Conservation (phyloP, 331 rosid species). For the Stylosanthes scabra region DNA sequence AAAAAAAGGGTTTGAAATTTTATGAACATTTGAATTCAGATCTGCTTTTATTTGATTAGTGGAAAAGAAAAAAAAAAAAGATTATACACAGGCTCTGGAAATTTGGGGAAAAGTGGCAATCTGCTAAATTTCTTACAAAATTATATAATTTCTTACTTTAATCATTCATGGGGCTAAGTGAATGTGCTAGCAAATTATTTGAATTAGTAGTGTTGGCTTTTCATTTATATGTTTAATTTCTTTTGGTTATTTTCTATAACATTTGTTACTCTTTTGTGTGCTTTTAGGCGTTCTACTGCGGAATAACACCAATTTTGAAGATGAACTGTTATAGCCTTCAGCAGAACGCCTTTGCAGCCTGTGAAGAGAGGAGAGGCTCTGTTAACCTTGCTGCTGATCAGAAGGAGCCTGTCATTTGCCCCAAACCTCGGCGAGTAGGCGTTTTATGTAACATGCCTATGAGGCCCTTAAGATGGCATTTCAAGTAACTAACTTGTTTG, state of each 20-base stretch:
- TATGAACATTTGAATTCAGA: constrained; percentile 44
- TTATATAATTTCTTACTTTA: neutral
- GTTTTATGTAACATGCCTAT: constrained; percentile 51
- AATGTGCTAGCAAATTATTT: constrained; percentile 20
- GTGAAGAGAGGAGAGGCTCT: constrained; percentile 70
- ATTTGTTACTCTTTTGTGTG: constrained; percentile 22
- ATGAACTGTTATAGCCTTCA: constrained; percentile 75
- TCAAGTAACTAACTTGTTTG: constrained; percentile 53
- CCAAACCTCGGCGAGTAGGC: constrained; percentile 82
- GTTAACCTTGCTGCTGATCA: constrained; percentile 56
- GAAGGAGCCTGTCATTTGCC: constrained; percentile 73
- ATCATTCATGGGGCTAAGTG: neutral
- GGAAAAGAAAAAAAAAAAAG: too few species aligned
- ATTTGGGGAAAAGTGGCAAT: constrained; percentile 1
- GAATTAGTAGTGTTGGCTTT: neutral
- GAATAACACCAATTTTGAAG: constrained; percentile 45
- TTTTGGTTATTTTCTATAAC: neutral
- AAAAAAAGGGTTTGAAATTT: neutral
- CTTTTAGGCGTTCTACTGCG: constrained; percentile 67
- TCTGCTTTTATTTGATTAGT: constrained; percentile 41
- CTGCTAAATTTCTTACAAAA: neutral
- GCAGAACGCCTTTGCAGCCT: constrained; percentile 76
- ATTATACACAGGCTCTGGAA: constrained; percentile 11
- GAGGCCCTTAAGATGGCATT: constrained; percentile 69
- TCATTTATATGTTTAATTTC: neutral